Conservation (phyloP, 805 yeast species). For the Cyberlindnera galapagoensis region DNA sequence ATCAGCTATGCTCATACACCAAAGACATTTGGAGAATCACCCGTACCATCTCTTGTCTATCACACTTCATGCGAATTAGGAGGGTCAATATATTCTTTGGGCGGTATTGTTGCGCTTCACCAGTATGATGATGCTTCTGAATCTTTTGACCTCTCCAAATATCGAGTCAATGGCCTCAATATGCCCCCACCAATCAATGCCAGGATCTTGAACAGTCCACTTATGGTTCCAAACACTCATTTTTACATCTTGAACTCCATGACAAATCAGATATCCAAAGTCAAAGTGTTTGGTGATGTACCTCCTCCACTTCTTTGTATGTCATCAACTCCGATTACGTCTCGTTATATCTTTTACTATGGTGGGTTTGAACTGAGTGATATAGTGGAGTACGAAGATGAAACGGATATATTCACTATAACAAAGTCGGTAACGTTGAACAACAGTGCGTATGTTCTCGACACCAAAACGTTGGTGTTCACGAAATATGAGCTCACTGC, state of each 20-base stretch:
- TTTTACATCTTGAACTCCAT: slow-evolving; percentile 33
- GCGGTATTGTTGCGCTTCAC: slow-evolving; percentile 32
- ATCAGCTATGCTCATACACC: slow-evolving; percentile 25
- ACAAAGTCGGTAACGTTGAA: slow-evolving; percentile 42
- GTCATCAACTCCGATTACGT: slow-evolving; percentile 42
- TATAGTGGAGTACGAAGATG: slow-evolving; percentile 25
- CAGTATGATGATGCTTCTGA: slow-evolving; percentile 19
- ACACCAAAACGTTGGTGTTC: slow-evolving; percentile 42
- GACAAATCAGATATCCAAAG: slow-evolving; percentile 32
- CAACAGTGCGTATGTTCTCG: slow-evolving; percentile 53
- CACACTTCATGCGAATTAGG: slow-evolving; percentile 36
- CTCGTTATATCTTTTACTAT: slow-evolving; percentile 51
- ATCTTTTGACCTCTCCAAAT: slow-evolving; percentile 28
- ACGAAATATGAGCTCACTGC: slow-evolving; percentile 35
- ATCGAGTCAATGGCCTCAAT: slow-evolving; percentile 33
- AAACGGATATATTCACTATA: slow-evolving; percentile 25
- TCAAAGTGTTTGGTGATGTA: slow-evolving; percentile 31
- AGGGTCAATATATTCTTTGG: slow-evolving; percentile 34
- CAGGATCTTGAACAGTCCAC: slow-evolving; percentile 35
- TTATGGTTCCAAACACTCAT: slow-evolving; percentile 31
- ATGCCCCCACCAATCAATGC: slow-evolving; percentile 41
- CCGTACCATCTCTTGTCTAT: slow-evolving; percentile 37
- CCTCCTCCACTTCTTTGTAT: slow-evolving; percentile 51
- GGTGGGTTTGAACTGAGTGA: slow-evolving; percentile 58
- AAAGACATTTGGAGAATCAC: slow-evolving; percentile 30